Evolutionary conservation across 2,329 filamentous ascomycete genomes (phyloP), one percentile per base, ranked within the genome.

Genomic region (Cyphellophora europaea): DNA sequence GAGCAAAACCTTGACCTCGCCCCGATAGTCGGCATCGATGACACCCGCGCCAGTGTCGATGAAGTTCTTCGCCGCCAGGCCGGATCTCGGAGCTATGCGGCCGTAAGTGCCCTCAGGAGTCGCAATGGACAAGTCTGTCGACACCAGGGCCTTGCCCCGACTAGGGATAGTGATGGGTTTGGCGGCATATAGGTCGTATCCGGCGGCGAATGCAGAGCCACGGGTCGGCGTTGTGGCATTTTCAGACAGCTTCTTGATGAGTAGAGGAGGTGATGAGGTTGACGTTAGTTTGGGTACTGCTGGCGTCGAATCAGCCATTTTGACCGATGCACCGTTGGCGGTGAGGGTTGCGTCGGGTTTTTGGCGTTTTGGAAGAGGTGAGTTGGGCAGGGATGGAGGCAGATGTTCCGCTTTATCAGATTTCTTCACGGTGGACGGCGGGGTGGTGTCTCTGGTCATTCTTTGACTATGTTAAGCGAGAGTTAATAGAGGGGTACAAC

Each of bases 1-100:
- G 34, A 98, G 74, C 48, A 98, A 71, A 16, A 98, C 82, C 69
- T 93, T 94, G 52, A 98, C 81, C 49, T 83, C 83, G 13, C 91
- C 91, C 21, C 91, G 76, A 67, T 98, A 98, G 62, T 98, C 91
- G 19, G 89, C 88, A 60, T 98, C 91, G 51, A 98, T 96, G 45
- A 98, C 91, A 36, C 91, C 91, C 0, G 91, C 91, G 43, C 93
- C 87, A 0, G 84, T 91, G 59, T 95, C 87, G 57, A 98, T 96
- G 63, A 88, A 91, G 66, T 96, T 78, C 67, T 98, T 98, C 41
- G 79, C 71, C 2, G 89, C 89, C 21, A 94, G 79, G 31, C 87
- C 87, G n/a, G 84, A 91, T 46, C 88, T 82, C 6, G 88, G 88
- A 3, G 88, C 88, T 36, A 94, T 77, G 38, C 88, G 81, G 48